A percentile compares a stretch with the other conserved stretches of the same genome.
Evolutionary conservation across 768 basidiomycete genomes (phyloP).

Genomic region (Tephrocybe rancida): DNA sequence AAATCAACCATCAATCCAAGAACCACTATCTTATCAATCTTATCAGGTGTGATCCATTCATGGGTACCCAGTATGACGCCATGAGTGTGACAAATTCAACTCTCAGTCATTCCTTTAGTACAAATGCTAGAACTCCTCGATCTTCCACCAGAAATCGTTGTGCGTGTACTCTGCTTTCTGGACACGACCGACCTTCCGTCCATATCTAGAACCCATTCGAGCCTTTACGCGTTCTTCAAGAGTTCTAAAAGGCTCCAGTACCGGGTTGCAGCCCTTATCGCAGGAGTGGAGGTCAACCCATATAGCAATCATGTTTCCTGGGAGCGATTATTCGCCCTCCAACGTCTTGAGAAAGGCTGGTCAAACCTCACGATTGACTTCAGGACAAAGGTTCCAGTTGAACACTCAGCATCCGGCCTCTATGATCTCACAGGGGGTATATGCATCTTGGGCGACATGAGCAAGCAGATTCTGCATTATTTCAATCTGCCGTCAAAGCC

Average conservation of each 20-base stretch:
- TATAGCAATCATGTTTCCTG: not conserved
- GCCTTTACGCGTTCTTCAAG: slow-evolving; percentile 25
- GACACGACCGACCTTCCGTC: slow-evolving; percentile 22
- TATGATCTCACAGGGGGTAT: slow-evolving; percentile 44
- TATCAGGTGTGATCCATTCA: too few relatives aligned
- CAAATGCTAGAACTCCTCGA: too few relatives aligned
- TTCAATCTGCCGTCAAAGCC: slow-evolving; percentile 30
- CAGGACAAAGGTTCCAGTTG: slow-evolving; percentile 24
- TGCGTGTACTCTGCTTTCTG: slow-evolving; percentile 26
- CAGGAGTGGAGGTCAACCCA: slow-evolving; percentile 31
- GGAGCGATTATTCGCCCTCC: slow-evolving; percentile 28
- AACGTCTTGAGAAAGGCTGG: slow-evolving; percentile 33
- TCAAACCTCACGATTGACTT: slow-evolving; percentile 24
- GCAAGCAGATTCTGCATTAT: slow-evolving; percentile 30
- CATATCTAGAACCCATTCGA: slow-evolving; percentile 23
- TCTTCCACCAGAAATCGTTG: not conserved
- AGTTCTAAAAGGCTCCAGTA: slow-evolving; percentile 35
- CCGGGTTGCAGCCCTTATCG: slow-evolving; percentile 24
- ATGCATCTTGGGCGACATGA: slow-evolving; percentile 36
- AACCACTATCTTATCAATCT: too few relatives aligned
- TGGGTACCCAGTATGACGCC: too few relatives aligned
- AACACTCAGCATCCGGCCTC: slow-evolving; percentile 33
- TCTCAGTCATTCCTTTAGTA: too few relatives aligned
- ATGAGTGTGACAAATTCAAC: too few relatives aligned
- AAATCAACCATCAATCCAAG: too few relatives aligned